Evolutionary conservation across 352 stramenopile genomes (phyloP).

Genomic region (Phytophthora litchii): DNA sequence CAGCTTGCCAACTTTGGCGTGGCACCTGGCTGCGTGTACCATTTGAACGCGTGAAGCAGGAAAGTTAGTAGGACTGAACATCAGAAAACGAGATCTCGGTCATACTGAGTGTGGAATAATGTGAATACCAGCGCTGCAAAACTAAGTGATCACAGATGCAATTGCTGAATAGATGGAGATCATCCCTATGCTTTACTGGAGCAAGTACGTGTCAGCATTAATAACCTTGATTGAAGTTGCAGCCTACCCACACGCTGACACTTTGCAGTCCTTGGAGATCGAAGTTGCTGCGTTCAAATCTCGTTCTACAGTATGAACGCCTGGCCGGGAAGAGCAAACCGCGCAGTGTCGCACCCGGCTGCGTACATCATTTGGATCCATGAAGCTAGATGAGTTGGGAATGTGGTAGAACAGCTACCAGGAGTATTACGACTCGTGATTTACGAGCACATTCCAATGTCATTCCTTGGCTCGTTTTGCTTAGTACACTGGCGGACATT

Average conservation of each 20-base stretch:
- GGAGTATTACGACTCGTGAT: neutral
- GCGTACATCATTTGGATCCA: slow-evolving; percentile 40
- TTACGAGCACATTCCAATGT: neutral
- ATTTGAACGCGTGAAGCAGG: slow-evolving; percentile 38
- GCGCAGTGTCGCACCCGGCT: slow-evolving; percentile 29
- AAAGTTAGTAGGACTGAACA: neutral
- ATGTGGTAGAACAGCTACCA: neutral
- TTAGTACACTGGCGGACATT: slow-evolving; percentile 9
- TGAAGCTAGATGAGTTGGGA: neutral
- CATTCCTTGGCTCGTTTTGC: neutral
- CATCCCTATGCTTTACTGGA: slow-evolving; percentile 92
- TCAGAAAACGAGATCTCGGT: neutral
- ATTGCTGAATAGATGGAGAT: slow-evolving; percentile 48
- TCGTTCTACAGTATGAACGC: slow-evolving; percentile 68
- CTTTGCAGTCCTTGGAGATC: slow-evolving; percentile 93
- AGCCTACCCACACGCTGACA: slow-evolving; percentile 50
- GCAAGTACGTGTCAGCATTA: slow-evolving; percentile 92
- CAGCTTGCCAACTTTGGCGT: slow-evolving; percentile 79
- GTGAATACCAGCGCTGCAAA: slow-evolving; percentile 27
- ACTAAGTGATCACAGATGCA: slow-evolving; percentile 16
- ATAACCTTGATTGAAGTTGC: slow-evolving; percentile 89
- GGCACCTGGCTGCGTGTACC: slow-evolving; percentile 45
- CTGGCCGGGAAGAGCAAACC: too few relatives aligned
- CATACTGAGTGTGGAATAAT: too few relatives aligned
- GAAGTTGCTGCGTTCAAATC: slow-evolving; percentile 59